Evolutionary conservation across 176 grass and related monocot species (phyloP), one percentile per base, ranked within the genome.

Genomic region (Stipa capillata): DNA sequence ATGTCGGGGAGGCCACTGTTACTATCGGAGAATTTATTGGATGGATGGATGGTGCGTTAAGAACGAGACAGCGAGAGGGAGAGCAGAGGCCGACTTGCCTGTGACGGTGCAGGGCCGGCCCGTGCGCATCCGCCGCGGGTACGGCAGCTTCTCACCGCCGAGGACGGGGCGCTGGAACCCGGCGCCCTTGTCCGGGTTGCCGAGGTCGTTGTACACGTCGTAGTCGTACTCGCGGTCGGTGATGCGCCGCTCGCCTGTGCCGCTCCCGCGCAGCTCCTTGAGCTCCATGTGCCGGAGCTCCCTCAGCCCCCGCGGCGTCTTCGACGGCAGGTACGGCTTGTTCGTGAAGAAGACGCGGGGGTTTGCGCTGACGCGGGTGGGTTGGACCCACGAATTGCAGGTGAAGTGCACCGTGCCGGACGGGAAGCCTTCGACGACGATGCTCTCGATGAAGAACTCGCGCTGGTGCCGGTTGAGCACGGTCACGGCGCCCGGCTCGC

Each of bases 321-420:
- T 79, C 17, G 82, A 67, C 24, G 90, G 97, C 66, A 99, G 83
- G 77, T 88, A 99, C 42, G 97, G 97, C 90, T 65, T 87, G 78
- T 96, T 95, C 67, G 76, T 89, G 76, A 99, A 99, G 88, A 95
- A 99, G 23, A 99, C 60, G 36, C 93, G 83, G 67, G 78, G 89
- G 71, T 0, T 6, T 39, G 45, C 77, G 53, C 72, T 72, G 41
- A 93, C 78, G 62, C 81, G 72, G 1, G 64, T 78, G 48, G 93
- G 85, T 62, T 93, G 90, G 17, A 97, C 83, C 93, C 93, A 97
- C 12, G 93, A 97, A 70, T 86, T 63, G 92, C 92, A 99, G 21
- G 90, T 73, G 82, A 99, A 93, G 83, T 91, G 88, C 71, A 81
- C 78, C 2, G 83, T 74, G 1, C 88, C 96, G 3, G 69, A 79